Conservation (phyloP, 805 yeast species). For the Saccharomycopsis fermentans region DNA sequence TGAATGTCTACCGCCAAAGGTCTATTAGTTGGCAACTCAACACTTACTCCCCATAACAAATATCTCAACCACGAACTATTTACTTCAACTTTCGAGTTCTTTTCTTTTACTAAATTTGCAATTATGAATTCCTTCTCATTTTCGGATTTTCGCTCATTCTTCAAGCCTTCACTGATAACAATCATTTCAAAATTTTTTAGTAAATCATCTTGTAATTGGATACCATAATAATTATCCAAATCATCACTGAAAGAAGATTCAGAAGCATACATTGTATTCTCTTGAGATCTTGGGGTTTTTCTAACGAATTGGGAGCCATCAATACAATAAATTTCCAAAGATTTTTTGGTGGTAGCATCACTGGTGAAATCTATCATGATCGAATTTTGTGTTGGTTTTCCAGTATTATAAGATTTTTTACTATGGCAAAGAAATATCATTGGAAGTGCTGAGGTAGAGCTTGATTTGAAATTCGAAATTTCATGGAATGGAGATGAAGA, state of each 20-base stretch:
- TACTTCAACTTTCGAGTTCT: slow-evolving; percentile 8
- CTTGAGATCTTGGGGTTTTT: slow-evolving; percentile 43
- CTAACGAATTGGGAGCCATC: slow-evolving; percentile 31
- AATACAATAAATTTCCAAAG: slow-evolving; percentile 28
- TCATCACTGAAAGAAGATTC: slow-evolving; percentile 52
- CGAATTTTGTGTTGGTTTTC: background rate
- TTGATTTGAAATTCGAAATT: slow-evolving; percentile 10
- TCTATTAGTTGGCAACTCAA: slow-evolving; percentile 33
- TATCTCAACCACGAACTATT: slow-evolving; percentile 17
- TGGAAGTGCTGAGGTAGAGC: slow-evolving; percentile 14
- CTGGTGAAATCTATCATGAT: slow-evolving; percentile 11
- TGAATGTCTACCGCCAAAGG: slow-evolving; percentile 38
- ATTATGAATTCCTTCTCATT: slow-evolving; percentile 20
- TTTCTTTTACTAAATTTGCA: slow-evolving; percentile 15
- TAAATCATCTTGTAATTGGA: slow-evolving; percentile 32
- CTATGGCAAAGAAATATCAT: slow-evolving; percentile 21
- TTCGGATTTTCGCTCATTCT: slow-evolving; percentile 6
- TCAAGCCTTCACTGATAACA: slow-evolving; percentile 32
- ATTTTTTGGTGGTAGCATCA: slow-evolving; percentile 6
- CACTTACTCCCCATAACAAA: slow-evolving; percentile 21
- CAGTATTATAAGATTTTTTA: background rate
- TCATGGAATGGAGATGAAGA: slow-evolving; percentile 20
- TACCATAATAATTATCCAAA: slow-evolving; percentile 36
- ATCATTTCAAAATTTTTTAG: slow-evolving; percentile 39
- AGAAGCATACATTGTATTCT: slow-evolving; percentile 27